Evolutionary conservation across 441 rosid species (phyloP).

Genomic region (Bocquillonia castaneifolia): DNA sequence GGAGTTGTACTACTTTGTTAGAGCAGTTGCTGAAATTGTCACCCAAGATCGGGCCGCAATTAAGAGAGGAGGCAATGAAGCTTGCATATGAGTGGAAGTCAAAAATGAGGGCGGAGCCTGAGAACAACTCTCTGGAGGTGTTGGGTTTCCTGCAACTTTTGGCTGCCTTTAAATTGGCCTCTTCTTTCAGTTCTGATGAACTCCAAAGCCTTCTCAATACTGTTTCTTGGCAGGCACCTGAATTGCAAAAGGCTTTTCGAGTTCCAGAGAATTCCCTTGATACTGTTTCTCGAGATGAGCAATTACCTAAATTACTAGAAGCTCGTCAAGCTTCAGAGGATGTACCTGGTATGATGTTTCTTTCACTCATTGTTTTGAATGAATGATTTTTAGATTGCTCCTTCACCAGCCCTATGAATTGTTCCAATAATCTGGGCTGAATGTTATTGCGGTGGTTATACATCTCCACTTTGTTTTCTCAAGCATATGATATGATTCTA

Average conservation of each 20-base stretch:
- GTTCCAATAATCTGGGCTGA: not conserved
- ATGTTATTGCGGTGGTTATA: not conserved
- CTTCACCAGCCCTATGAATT: not conserved
- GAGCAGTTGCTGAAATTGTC: conserved; percentile 31
- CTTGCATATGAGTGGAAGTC: conserved; percentile 38
- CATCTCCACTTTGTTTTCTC: not conserved
- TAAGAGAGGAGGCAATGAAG: conserved; percentile 35
- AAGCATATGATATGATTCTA: not conserved
- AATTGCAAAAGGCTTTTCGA: conserved; percentile 30
- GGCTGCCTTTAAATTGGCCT: conserved; percentile 36
- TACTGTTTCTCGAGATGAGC: conserved; percentile 22
- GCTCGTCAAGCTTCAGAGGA: conserved; percentile 30
- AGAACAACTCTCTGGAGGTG: conserved; percentile 33
- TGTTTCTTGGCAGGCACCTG: conserved; percentile 24
- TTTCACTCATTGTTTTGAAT: not conserved
- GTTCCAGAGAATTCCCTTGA: conserved; percentile 21
- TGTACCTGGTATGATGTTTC: conserved; percentile 27
- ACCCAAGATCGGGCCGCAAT: conserved; percentile 23
- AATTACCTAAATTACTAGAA: conserved; percentile 22
- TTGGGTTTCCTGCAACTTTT: conserved; percentile 38
- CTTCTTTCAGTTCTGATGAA: conserved; percentile 27
- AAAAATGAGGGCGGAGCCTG: conserved; percentile 20
- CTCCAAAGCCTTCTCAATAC: conserved; percentile 25
- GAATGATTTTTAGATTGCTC: not conserved
- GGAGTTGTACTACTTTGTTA: conserved; percentile 35